Conservation (phyloP, 805 yeast genomes). For the Zygosaccharomyces siamensis region DNA sequence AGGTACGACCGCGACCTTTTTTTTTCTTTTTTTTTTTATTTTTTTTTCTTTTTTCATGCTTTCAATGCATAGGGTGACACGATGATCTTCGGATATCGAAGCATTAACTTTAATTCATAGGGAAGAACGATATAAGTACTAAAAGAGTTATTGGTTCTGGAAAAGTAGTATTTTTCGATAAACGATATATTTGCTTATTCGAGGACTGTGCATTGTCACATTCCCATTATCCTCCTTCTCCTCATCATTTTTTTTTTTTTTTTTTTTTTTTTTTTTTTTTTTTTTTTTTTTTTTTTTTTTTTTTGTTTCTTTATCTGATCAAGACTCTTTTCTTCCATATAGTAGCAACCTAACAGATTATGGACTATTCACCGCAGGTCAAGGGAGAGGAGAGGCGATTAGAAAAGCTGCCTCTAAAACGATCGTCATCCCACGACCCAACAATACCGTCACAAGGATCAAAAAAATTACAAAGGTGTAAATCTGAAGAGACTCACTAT, state of each 20-base stretch:
- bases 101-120: not conserved
- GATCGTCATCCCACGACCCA: constrained; percentile 9
- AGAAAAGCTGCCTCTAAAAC: constrained; percentile 7
- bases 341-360: not conserved
- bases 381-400: constrained; percentile 7
- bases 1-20: not conserved
- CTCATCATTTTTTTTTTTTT: not conserved
- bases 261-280: not conserved
- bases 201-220: constrained; percentile 5
- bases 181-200: not conserved
- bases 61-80: not conserved
- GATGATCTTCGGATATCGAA: constrained; percentile 1
- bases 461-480: constrained; percentile 10
- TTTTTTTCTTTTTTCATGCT: not conserved
- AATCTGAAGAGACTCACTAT: constrained; percentile 7
- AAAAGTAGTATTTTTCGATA: not conserved
- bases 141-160: not conserved
- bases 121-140: not conserved
- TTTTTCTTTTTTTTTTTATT: not conserved
- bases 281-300: not conserved
- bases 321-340: not conserved
- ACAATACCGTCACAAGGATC: constrained; percentile 2
- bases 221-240: not conserved
- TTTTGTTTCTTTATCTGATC: not conserved
- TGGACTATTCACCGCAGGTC: constrained; percentile 9